Evolutionary conservation across 495 filamentous ascomycete genomes (phyloP), one percentile per base, ranked within the genome.

Genomic region (Xylaria telfairii): DNA sequence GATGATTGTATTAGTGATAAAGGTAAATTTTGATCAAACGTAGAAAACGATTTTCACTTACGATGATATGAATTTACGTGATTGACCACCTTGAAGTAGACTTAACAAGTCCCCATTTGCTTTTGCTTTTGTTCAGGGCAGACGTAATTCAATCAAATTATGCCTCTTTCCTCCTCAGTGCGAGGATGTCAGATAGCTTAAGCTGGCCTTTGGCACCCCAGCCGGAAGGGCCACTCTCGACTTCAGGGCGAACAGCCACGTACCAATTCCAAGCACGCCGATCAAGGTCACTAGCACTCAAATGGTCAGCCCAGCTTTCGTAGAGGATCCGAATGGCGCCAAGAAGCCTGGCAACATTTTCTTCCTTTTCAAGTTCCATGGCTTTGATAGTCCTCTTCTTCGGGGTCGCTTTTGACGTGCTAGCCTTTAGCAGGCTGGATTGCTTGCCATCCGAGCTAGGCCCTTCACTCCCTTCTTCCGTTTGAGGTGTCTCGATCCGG

Each of bases 171-270:
- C 87, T 81, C 72, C 87, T 85, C 67, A 95, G 75, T 24, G 84
- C 85, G 39, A 95, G 80, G 21, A 97, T 92, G 63, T 90, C 86
- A 10, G 78, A 77, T 10, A 97, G 76, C 74, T 82, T 89, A 19
- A 96, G 85, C 54, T 83, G 81, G 19, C 91, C 92, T 77, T 94
- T 94, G 26, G 91, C 91, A 17, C 93, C 93, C 93, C 93, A 95
- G 3, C 93, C 93, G 47, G 85, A 88, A 60, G 86, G 87, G 1
- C 93, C 93, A 59, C 82, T 79, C 67, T 91, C 89, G 3, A 96
- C 91, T 0, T 90, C 88, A 0, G 93, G 93, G 61, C 93, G 82
- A 9, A 94, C 90, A 32, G 84, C 85, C 2, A 90, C 80, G 78
- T 96, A 96, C 93, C 93, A 96, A 32, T 83, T 78, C 93, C 93